These are phyloP conservation scores for Pyrenula aspistea DNA, from an alignment of 495 filamentous ascomycete genomes.

Conservation along the genomic window DNA sequence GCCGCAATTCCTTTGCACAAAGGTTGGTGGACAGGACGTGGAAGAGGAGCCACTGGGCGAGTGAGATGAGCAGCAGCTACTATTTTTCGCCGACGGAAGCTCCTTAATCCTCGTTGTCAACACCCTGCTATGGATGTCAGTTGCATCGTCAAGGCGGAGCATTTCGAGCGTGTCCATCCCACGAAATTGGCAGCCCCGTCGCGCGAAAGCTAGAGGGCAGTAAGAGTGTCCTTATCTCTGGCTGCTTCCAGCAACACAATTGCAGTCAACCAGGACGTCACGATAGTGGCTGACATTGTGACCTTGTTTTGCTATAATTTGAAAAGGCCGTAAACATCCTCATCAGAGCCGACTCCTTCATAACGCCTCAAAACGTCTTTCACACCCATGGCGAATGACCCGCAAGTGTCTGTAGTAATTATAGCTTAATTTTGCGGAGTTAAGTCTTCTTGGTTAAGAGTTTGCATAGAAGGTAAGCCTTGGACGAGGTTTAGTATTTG, in stretches of 20 bases:
- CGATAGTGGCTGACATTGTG: slow-evolving; percentile 89
- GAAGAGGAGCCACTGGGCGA: slow-evolving; percentile 65
- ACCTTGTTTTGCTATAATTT: slow-evolving; percentile 71
- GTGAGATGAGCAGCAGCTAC: slow-evolving; percentile 90
- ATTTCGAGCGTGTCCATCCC: slow-evolving; percentile 50
- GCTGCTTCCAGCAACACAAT: slow-evolving; percentile 88
- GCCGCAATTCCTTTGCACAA: slow-evolving; percentile 87
- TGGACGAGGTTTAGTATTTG: not conserved
- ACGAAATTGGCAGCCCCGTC: slow-evolving; percentile 92
- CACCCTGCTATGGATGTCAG: slow-evolving; percentile 55
- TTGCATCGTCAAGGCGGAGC: not conserved
- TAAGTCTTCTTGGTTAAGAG: not conserved
- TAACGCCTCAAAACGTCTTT: slow-evolving; percentile 60
- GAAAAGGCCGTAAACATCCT: slow-evolving; percentile 73
- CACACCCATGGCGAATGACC: slow-evolving; percentile 42
- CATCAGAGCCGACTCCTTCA: slow-evolving; percentile 75
- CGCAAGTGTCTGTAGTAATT: slow-evolving; percentile 11
- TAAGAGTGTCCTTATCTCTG: slow-evolving; percentile 71
- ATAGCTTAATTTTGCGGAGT: not conserved
- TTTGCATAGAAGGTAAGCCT: not conserved
- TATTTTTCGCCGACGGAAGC: slow-evolving; percentile 79
- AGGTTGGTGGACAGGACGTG: slow-evolving; percentile 89
- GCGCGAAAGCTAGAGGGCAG: slow-evolving; percentile 86
- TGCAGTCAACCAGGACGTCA: slow-evolving; percentile 84
- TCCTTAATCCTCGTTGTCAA: slow-evolving; percentile 72